Conservation (phyloP, 805 yeast species). For the Hanseniaspora hatyaiensis region DNA sequence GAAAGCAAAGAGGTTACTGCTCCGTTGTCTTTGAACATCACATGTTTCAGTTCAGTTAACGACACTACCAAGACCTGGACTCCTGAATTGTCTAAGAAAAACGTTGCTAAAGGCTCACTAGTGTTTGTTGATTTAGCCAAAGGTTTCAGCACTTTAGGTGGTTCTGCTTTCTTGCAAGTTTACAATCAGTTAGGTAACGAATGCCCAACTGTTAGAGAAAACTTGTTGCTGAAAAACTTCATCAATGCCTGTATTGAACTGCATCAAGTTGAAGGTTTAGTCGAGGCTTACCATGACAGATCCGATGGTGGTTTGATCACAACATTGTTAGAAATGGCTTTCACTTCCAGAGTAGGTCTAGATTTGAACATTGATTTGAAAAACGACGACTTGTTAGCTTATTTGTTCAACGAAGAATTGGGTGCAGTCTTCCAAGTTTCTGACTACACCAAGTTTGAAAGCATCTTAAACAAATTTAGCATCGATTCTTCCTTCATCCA, state of each 20-base stretch:
- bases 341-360: constrained; percentile 84
- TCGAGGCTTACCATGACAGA: constrained; percentile 85
- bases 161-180: constrained; percentile 89
- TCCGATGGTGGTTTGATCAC: constrained; percentile 92
- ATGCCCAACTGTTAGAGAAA: constrained; percentile 72
- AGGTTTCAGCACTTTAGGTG: constrained; percentile 59
- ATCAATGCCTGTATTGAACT: constrained; percentile 57
- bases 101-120: constrained; percentile 40
- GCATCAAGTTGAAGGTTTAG: constrained; percentile 44
- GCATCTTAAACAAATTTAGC: constrained; percentile 47
- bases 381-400: constrained; percentile 38
- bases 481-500: constrained; percentile 44
- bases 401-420: constrained; percentile 80
- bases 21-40: constrained; percentile 82
- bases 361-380: constrained; percentile 41
- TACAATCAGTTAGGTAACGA: constrained; percentile 74
- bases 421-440: constrained; percentile 91
- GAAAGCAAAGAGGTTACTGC: constrained; percentile 71
- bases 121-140: constrained; percentile 60
- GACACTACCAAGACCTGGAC: constrained; percentile 91
- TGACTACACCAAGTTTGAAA: constrained; percentile 44
- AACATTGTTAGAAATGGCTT: constrained; percentile 87
- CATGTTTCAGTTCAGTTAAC: constrained; percentile 81
- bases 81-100: constrained; percentile 52
- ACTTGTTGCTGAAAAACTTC: constrained; percentile 52